phyloP scores from a whole-genome alignment of 2,329 filamentous ascomycete species.

The Colletotrichum graminicola region DNA sequence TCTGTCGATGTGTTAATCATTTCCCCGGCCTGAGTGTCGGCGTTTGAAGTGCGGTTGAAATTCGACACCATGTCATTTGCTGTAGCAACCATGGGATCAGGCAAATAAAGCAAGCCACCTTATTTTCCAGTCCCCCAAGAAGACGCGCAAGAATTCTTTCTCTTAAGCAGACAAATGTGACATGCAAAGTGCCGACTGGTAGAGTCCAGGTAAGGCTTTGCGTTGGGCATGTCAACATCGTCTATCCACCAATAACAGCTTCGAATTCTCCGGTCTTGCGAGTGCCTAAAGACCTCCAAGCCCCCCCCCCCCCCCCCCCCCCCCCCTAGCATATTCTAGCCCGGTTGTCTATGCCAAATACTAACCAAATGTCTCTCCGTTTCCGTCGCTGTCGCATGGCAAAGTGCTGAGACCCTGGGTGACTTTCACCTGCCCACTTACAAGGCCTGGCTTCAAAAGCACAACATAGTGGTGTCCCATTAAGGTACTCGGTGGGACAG shows the following conservation, averaged over 20 bases:
- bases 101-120: background rate
- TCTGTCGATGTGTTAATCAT: background rate
- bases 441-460: background rate
- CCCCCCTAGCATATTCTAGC: background rate
- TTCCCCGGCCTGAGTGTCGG: background rate
- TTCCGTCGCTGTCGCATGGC: background rate
- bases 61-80: background rate
- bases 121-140: background rate
- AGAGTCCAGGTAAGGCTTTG: background rate
- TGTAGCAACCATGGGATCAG: background rate
- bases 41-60: background rate
- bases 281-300: background rate
- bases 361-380: constrained; percentile 1
- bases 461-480: constrained; percentile 17
- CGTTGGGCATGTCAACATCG: background rate
- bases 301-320: too few relatives aligned
- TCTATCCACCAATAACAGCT: background rate
- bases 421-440: constrained; percentile 10
- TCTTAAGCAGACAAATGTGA: background rate
- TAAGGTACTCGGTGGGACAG: background rate
- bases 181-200: background rate
- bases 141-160: background rate
- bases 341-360: constrained; percentile 3
- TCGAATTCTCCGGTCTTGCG: background rate
- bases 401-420: background rate